Conservation (phyloP, 1,139 yeast genomes). For the Sugiyamaella pinicola region DNA sequence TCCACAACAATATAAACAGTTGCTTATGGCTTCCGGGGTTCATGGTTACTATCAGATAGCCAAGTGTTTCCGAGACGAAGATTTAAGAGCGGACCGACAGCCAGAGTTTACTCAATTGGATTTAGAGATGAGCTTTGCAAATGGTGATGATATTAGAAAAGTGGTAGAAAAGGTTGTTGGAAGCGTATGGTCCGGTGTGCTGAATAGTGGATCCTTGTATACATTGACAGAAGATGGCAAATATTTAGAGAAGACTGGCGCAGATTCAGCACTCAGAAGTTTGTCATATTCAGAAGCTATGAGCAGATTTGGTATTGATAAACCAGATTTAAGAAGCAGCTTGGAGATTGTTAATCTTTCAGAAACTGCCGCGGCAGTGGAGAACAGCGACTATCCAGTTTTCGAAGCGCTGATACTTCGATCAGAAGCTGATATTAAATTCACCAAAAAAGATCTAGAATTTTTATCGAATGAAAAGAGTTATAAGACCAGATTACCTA, state of each 20-base stretch:
- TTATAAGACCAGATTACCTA: slow-evolving; percentile 64
- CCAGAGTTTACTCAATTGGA: slow-evolving; percentile 97
- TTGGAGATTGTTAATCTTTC: slow-evolving; percentile 56
- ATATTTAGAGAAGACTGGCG: slow-evolving; percentile 1
- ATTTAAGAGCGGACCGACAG: slow-evolving; percentile 90
- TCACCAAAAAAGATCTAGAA: slow-evolving; percentile 43
- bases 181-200: slow-evolving; percentile 58
- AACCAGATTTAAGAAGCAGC: slow-evolving; percentile 76
- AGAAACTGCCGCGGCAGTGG: slow-evolving; percentile 44
- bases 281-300: slow-evolving; percentile 71
- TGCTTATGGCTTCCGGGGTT: slow-evolving; percentile 92
- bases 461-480: slow-evolving; percentile 48
- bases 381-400: slow-evolving; percentile 55
- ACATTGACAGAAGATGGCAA: slow-evolving; percentile 26
- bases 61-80: slow-evolving; percentile 93
- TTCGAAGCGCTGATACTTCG: slow-evolving; percentile 71
- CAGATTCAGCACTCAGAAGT: slow-evolving; percentile 42
- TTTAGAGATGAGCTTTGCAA: slow-evolving; percentile 86
- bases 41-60: slow-evolving; percentile 87
- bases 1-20: slow-evolving; percentile 95
- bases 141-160: slow-evolving; percentile 62
- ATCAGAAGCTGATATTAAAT: slow-evolving; percentile 44
- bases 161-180: slow-evolving; percentile 64
- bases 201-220: slow-evolving; percentile 44
- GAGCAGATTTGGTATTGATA: slow-evolving; percentile 81